Evolutionary conservation across 2,329 filamentous ascomycete genomes (phyloP).

Genomic region (Cryoendolithus antarcticus): DNA sequence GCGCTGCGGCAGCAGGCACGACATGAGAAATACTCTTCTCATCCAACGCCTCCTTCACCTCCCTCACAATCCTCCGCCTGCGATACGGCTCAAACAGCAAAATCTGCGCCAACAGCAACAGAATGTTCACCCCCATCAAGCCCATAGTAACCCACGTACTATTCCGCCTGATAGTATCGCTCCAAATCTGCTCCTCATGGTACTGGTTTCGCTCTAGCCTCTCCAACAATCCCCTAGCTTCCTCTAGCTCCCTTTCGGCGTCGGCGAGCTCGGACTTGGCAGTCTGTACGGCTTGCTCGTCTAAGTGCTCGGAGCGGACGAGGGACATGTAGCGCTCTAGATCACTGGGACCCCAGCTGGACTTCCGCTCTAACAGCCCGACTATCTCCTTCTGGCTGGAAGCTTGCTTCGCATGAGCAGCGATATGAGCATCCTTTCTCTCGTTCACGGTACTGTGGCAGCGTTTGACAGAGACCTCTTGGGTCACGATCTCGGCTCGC

Average conservation of each 20-base stretch:
- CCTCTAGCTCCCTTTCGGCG: constrained; percentile 70
- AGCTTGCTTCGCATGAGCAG: constrained; percentile 70
- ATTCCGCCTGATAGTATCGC: constrained; percentile 88
- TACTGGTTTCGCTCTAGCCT: constrained; percentile 80
- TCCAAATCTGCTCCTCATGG: constrained; percentile 99
- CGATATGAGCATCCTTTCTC: constrained; percentile 65
- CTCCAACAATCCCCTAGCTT: constrained; percentile 61
- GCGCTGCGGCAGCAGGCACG: constrained; percentile 2
- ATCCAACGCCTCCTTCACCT: constrained; percentile 57
- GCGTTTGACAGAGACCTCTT: constrained; percentile 48
- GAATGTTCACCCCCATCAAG: constrained; percentile 89
- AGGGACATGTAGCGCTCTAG: constrained; percentile 89
- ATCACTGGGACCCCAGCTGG: constrained; percentile 76
- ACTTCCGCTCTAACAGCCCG: constrained; percentile 82
- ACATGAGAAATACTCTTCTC: constrained; percentile 44
- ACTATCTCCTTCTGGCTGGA: constrained; percentile 91
- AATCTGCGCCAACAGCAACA: constrained; percentile 60
- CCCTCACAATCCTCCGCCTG: constrained; percentile 64
- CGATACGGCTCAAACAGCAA: constrained; percentile 91
- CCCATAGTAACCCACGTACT: constrained; percentile 98
- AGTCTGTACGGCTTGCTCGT: constrained; percentile 69
- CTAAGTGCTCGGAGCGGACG: constrained; percentile 83
- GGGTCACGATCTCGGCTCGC: constrained; percentile 61
- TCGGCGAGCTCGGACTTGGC: constrained; percentile 60
- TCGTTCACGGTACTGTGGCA: constrained; percentile 52